A percentile compares a stretch with the other conserved stretches of the same genome.
These are phyloP conservation scores for Chrysoporthe puriensis DNA, from an alignment of 2,329 filamentous ascomycete genomes.

Conservation along the genomic window DNA sequence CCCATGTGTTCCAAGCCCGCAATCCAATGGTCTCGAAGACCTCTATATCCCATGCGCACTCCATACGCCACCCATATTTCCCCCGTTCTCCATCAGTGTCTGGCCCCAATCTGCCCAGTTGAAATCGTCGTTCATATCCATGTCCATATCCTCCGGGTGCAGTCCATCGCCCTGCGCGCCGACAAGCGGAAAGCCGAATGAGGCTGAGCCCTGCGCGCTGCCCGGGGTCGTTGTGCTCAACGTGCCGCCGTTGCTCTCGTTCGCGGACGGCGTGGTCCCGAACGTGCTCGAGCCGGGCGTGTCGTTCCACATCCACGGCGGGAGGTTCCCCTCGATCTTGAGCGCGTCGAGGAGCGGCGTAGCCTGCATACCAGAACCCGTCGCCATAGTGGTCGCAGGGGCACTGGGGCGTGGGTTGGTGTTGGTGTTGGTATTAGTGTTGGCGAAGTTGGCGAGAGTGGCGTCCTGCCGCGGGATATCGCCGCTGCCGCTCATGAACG, in stretches of 20 bases:
- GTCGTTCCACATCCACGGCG: conserved; percentile 59
- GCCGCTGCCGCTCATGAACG: conserved; percentile 22
- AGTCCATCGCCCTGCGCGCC: conserved; percentile 12
- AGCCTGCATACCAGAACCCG: conserved; percentile 20
- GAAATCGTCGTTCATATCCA: conserved; percentile 43
- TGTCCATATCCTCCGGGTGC: conserved; percentile 37
- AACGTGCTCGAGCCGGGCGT: conserved; percentile 31
- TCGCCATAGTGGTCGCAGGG: conserved; percentile 14
- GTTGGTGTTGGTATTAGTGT: conserved; percentile 5
- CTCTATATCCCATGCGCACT: conserved; percentile 28
- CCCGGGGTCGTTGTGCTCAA: conserved; percentile 12
- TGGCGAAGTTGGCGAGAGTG: conserved; percentile 25
- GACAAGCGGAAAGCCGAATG: conserved; percentile 27
- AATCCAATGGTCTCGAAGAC: neutral
- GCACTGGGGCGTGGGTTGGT: neutral
- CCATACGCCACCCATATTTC: conserved; percentile 34
- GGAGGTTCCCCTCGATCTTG: conserved; percentile 50
- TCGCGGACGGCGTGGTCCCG: conserved; percentile 3
- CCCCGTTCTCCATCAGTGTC: conserved; percentile 37
- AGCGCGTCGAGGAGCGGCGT: conserved; percentile 42
- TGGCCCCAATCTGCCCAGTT: conserved; percentile 45
- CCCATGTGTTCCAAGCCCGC: neutral
- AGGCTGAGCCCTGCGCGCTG: neutral
- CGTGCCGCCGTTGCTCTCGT: conserved; percentile 7
- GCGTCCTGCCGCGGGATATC: conserved; percentile 32